Base-by-base conservation (phyloP, 495 filamentous ascomycete species). In the Aspergillus leporis region DNA sequence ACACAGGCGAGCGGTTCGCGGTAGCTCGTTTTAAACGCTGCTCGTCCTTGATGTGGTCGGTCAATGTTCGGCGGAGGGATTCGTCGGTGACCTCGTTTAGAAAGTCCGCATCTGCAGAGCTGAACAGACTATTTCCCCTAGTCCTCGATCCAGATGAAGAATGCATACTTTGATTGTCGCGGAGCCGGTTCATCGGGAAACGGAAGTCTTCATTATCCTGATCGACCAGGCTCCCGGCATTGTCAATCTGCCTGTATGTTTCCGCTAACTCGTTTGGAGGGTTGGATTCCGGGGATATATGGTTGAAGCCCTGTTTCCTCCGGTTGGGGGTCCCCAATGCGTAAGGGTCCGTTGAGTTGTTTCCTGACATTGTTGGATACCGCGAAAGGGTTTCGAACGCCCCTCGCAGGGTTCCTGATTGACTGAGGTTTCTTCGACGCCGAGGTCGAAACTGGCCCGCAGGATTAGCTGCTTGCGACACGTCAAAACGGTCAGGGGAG, bases 171-270 rank as follows among this genome's bases (percentile, higher is more conserved):
- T 61, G 67, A 58, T 53, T 67, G 18, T 47, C 40, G 1, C 66
- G 55, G 32, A 57, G 61, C 21, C 51, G 50, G 12, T 50, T 53
- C 19, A 14, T 34, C 8, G 50, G 55, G 25, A 53, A 53, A 16
- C 70, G 66, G 58, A 66, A 30, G 31, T 59, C 46, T 13, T 71
- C 72, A 13, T 73, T 65, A 13, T 70, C 70, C 2, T 70, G 59
- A 36, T 81, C 71, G 4, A 72, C 70, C 21, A 82, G 56, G 19
- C 70, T 68, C 19, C 72, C 71, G 22, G 75, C 78, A 45, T 79
- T 78, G 18, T 76, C 68, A 47, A 80, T 81, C 52, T 71, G 71
- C 48, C 71, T 66, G 57, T 83, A 83, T 6, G 70, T 65, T 58
- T 82, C 78, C 18, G 61, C 66, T 0, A 78, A 58, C 46, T 79